Percentiles rank a stretch among this genome's conserved stretches.
Conservation (phyloP, 139 green algal genomes). For the Eudorina sp. region DNA sequence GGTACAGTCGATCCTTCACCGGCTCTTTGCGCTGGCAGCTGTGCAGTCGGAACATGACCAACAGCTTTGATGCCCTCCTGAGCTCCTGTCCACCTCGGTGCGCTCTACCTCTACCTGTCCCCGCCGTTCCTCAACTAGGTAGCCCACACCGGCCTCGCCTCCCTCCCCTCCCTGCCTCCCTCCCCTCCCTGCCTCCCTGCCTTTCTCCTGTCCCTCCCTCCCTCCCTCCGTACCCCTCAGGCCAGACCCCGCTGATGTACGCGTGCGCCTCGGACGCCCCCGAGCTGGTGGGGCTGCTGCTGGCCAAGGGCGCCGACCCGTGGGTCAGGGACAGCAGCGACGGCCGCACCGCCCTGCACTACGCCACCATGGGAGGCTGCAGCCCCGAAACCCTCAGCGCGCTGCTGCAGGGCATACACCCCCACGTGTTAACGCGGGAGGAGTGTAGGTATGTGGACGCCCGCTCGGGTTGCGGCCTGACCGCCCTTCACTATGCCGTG, state of each 20-base stretch:
- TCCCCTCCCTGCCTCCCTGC: too few relatives aligned
- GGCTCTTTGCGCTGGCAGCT: too few relatives aligned
- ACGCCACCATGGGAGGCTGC: neutral
- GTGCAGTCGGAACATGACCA: too few relatives aligned
- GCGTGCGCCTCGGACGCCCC: slow-evolving; percentile 38
- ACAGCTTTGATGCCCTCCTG: too few relatives aligned
- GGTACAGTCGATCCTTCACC: too few relatives aligned
- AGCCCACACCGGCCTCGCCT: too few relatives aligned
- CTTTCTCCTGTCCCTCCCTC: neutral
- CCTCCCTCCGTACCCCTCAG: neutral
- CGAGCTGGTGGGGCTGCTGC: slow-evolving; percentile 38
- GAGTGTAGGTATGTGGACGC: neutral
- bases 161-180: too few relatives aligned
- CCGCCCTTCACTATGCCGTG: neutral
- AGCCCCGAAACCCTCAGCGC: neutral
- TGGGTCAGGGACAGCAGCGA: slow-evolving; percentile 58
- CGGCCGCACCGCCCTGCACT: slow-evolving; percentile 33
- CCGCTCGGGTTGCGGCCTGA: neutral
- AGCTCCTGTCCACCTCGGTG: too few relatives aligned
- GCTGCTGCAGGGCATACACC: neutral
- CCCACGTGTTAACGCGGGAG: neutral
- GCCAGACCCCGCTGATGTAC: slow-evolving; percentile 63
- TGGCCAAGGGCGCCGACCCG: slow-evolving; percentile 56
- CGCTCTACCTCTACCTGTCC: neutral
- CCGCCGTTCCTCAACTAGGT: too few relatives aligned